Conservation (phyloP, 2,329 filamentous ascomycete species). For the Penicillium freii region DNA sequence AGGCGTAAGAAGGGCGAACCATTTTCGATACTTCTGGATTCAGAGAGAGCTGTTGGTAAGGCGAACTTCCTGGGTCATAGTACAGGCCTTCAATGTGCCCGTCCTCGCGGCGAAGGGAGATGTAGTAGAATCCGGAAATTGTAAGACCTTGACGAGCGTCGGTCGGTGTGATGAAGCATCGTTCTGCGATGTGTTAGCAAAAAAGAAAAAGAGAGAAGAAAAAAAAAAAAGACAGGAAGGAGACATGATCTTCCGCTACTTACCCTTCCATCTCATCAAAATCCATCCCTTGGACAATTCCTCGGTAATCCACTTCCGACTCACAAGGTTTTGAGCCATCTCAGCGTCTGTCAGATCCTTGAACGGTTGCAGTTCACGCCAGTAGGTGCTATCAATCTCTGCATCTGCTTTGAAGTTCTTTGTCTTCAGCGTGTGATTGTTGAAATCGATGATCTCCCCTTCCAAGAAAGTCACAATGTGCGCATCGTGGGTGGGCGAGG, state of each 20-base stretch:
- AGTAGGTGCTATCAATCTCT: constrained; percentile 49
- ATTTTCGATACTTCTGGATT: constrained; percentile 42
- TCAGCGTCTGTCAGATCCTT: constrained; percentile 45
- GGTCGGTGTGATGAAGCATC: constrained; percentile 50
- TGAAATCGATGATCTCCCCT: constrained; percentile 67
- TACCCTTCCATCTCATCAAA: constrained; percentile 54
- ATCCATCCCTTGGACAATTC: constrained; percentile 47
- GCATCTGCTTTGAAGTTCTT: constrained; percentile 48
- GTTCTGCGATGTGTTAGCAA: constrained; percentile 35
- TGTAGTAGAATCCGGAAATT: constrained; percentile 53
- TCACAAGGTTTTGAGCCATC: constrained; percentile 45
- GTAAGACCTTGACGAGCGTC: constrained; percentile 49
- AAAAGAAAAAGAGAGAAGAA: not conserved
- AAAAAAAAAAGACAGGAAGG: not conserved
- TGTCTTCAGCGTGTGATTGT: constrained; percentile 48
- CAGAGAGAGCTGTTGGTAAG: constrained; percentile 49
- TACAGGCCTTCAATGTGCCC: constrained; percentile 51
- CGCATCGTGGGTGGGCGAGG: constrained; percentile 41
- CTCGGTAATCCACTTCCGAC: constrained; percentile 46
- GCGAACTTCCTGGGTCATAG: constrained; percentile 50
- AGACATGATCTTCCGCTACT: constrained; percentile 7
- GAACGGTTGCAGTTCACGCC: constrained; percentile 50
- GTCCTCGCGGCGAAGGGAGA: constrained; percentile 46
- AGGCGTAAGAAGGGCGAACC: constrained; percentile 44
- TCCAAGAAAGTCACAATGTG: constrained; percentile 66